These are phyloP conservation scores for Clavariopsis aquatica DNA, from an alignment of 495 filamentous ascomycete genomes.

Conservation along the genomic window DNA sequence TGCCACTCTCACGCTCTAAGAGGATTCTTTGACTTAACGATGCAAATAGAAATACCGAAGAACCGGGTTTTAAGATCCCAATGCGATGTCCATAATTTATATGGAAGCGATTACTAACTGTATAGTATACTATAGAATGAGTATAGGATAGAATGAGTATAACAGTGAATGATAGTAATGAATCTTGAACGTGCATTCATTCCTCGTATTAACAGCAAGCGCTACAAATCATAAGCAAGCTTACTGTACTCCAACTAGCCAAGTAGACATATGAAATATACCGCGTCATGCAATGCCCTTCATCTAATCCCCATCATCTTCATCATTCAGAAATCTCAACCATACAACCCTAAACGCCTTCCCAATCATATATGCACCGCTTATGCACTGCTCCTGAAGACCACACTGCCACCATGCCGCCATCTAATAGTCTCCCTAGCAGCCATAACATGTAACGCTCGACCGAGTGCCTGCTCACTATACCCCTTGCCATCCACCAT, in stretches of 20 bases:
- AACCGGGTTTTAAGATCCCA: too few relatives aligned
- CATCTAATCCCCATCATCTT: not conserved
- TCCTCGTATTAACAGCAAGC: too few relatives aligned
- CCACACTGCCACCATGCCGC: constrained; percentile 81
- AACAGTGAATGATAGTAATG: too few relatives aligned
- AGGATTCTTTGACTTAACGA: too few relatives aligned
- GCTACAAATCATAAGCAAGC: not conserved
- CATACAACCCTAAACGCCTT: constrained; percentile 1
- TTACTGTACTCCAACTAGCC: not conserved
- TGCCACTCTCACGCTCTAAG: too few relatives aligned
- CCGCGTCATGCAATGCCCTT: not conserved
- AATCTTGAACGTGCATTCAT: too few relatives aligned
- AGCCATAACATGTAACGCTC: constrained; percentile 83
- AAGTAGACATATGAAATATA: not conserved
- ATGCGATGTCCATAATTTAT: too few relatives aligned
- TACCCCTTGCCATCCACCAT: constrained; percentile 87
- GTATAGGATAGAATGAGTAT: too few relatives aligned
- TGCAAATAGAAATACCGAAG: too few relatives aligned
- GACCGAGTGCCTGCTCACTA: constrained; percentile 78
- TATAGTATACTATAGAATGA: too few relatives aligned
- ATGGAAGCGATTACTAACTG: too few relatives aligned
- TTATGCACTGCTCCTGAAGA: constrained; percentile 74
- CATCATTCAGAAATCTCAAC: not conserved
- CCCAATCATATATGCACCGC: not conserved
- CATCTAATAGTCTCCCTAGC: constrained; percentile 89